phyloP scores from a whole-genome alignment of 495 filamentous ascomycete genomes.

The Opeltia flavorubescens region DNA sequence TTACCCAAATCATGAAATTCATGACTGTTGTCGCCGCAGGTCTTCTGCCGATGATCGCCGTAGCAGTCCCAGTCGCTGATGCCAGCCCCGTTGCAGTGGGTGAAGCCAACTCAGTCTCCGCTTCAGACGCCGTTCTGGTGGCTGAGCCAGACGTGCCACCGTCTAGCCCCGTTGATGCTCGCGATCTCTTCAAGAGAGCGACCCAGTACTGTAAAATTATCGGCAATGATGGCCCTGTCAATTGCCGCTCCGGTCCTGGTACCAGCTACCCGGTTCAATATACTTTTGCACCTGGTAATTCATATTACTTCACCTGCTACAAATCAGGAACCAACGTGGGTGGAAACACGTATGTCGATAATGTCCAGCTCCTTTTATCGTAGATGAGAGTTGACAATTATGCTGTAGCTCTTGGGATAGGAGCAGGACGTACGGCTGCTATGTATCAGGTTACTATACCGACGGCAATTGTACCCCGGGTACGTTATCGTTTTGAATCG shows the following conservation, averaged over 20 bases:
- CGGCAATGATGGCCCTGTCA: neutral
- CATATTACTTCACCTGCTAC: conserved; percentile 1
- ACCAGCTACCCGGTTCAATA: neutral
- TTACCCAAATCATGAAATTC: neutral
- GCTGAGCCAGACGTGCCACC: neutral
- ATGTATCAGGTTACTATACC: neutral
- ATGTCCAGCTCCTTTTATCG: neutral
- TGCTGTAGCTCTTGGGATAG: neutral
- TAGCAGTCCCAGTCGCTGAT: neutral
- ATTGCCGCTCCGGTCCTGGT: neutral
- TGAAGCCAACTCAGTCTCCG: neutral
- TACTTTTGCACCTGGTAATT: neutral
- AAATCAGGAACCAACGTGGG: neutral
- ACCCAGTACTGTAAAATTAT: neutral
- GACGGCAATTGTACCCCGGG: neutral
- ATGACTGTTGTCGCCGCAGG: neutral
- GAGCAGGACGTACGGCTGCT: neutral
- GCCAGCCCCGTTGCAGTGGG: neutral
- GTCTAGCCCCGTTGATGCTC: neutral
- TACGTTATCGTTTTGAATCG: neutral
- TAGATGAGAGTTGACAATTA: neutral
- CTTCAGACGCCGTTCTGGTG: neutral
- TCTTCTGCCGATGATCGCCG: neutral
- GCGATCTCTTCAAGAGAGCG: neutral
- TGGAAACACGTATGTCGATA: neutral